Evolutionary conservation across 2,329 filamentous ascomycete species (phyloP).

Genomic region (Sporothrix humicola): DNA sequence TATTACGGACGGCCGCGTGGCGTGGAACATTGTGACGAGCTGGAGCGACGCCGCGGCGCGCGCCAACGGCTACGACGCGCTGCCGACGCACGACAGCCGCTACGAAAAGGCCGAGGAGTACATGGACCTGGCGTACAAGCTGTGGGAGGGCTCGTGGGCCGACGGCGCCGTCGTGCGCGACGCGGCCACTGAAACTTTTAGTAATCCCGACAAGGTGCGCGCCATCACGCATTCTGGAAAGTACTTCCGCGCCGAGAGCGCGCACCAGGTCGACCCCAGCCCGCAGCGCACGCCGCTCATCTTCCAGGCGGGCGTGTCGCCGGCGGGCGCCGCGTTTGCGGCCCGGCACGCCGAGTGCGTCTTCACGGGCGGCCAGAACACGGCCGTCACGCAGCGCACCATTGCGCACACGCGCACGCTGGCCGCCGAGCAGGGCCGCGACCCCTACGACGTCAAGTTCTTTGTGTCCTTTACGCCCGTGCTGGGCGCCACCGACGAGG

Average conservation of each 20-base stretch:
- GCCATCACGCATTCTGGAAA: constrained; percentile 31
- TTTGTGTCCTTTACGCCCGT: constrained; percentile 37
- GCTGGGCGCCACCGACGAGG: constrained; percentile 37
- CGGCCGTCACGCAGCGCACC: constrained; percentile 28
- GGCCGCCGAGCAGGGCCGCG: constrained; percentile 36
- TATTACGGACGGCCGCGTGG: constrained; percentile 33
- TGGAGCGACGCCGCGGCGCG: constrained; percentile 35
- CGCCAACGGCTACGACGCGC: constrained; percentile 35
- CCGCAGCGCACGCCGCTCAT: constrained; percentile 41
- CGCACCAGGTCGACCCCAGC: constrained; percentile 28
- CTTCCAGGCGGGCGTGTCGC: constrained; percentile 39
- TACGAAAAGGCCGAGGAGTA: constrained; percentile 36
- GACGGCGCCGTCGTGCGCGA: constrained; percentile 32
- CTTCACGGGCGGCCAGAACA: constrained; percentile 36
- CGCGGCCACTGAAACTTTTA: constrained; percentile 7
- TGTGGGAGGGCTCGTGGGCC: constrained; percentile 34
- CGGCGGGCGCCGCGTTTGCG: constrained; percentile 37
- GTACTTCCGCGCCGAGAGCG: constrained; percentile 21
- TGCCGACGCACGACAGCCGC: constrained; percentile 36
- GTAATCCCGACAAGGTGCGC: constrained; percentile 31
- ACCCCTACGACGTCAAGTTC: constrained; percentile 38
- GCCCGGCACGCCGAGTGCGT: constrained; percentile 39
- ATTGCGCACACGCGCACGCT: constrained; percentile 34
- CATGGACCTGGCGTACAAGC: constrained; percentile 15
- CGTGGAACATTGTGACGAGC: constrained; percentile 38